phyloP scores from a whole-genome alignment of 257 asterid genomes.

The Pogostemon cablin region DNA sequence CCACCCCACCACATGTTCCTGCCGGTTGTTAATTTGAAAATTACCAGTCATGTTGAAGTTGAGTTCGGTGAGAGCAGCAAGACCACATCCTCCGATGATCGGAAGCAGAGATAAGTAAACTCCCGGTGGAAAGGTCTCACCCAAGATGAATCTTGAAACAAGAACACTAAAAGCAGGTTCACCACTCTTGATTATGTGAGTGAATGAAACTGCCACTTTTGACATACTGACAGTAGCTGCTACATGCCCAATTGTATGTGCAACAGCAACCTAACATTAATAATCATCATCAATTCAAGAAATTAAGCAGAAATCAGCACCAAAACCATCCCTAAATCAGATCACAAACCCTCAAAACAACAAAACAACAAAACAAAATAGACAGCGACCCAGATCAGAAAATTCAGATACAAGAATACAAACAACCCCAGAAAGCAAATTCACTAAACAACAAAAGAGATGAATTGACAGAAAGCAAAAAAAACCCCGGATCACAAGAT shows the following conservation, averaged over 20 bases:
- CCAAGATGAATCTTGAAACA: conserved; percentile 79
- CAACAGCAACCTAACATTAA: conserved; percentile 80
- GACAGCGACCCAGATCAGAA: conserved; percentile 30
- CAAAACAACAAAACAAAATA: not conserved
- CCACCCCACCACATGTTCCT: not conserved
- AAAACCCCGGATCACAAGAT: conserved; percentile 20
- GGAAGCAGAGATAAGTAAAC: conserved; percentile 89
- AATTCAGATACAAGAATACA: not conserved
- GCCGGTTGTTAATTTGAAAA: not conserved
- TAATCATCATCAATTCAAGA: conserved; percentile 12
- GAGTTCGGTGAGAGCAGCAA: conserved; percentile 89
- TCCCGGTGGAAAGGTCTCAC: conserved; percentile 72
- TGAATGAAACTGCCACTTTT: conserved; percentile 96
- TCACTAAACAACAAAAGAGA: conserved; percentile 16
- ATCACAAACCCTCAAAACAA: conserved; percentile 21
- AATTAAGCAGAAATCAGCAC: conserved; percentile 8
- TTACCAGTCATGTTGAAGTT: conserved; percentile 95
- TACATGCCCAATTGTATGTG: conserved; percentile 98
- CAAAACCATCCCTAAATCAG: conserved; percentile 24
- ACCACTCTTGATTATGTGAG: conserved; percentile 95
- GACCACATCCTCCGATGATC: conserved; percentile 88
- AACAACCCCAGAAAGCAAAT: conserved; percentile 1
- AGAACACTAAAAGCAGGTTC: conserved; percentile 96
- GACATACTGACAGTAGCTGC: conserved; percentile 99
- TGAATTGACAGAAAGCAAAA: conserved; percentile 6